Evolutionary conservation across 768 basidiomycete genomes (phyloP).

Genomic region (Guyanaporus albipodus): DNA sequence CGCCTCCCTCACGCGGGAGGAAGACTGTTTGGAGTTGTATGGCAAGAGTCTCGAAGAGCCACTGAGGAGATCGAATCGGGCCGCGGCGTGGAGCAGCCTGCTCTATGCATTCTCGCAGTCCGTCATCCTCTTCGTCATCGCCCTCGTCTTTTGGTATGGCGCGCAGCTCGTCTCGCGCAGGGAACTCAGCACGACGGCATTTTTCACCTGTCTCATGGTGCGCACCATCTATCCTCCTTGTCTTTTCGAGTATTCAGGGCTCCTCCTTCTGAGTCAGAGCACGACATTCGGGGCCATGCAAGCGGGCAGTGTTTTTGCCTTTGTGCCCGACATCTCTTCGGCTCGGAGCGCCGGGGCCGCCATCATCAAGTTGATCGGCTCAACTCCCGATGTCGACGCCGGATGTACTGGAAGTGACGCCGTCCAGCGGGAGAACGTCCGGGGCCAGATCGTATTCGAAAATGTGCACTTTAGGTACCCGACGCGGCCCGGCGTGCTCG

Average conservation of each 20-base stretch:
- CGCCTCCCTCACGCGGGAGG: conserved; percentile 81
- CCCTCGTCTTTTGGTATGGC: conserved; percentile 80
- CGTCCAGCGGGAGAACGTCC: conserved; percentile 40
- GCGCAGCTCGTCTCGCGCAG: conserved; percentile 53
- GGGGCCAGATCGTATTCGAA: conserved; percentile 72
- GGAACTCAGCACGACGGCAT: conserved; percentile 54
- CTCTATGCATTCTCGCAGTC: conserved; percentile 76
- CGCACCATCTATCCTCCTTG: conserved; percentile 13
- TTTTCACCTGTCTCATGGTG: conserved; percentile 86
- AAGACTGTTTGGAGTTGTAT: conserved; percentile 69
- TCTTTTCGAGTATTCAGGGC: not conserved
- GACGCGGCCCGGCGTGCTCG: conserved; percentile 76
- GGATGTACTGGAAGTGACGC: conserved; percentile 62
- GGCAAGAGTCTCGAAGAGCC: conserved; percentile 70
- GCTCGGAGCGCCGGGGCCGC: conserved; percentile 77
- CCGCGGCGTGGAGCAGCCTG: conserved; percentile 57
- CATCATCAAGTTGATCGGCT: conserved; percentile 74
- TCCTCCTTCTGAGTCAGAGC: conserved; percentile 45
- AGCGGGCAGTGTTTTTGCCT: conserved; percentile 79
- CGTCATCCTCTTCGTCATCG: conserved; percentile 68
- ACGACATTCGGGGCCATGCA: conserved; percentile 80
- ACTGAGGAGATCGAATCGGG: conserved; percentile 56
- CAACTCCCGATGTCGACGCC: conserved; percentile 73
- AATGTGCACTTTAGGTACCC: conserved; percentile 89
- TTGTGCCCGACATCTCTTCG: conserved; percentile 86